Evolutionary conservation across 1,139 yeast genomes (phyloP), one percentile per base, ranked within the genome.

Genomic region (Hyphopichia fennica): DNA sequence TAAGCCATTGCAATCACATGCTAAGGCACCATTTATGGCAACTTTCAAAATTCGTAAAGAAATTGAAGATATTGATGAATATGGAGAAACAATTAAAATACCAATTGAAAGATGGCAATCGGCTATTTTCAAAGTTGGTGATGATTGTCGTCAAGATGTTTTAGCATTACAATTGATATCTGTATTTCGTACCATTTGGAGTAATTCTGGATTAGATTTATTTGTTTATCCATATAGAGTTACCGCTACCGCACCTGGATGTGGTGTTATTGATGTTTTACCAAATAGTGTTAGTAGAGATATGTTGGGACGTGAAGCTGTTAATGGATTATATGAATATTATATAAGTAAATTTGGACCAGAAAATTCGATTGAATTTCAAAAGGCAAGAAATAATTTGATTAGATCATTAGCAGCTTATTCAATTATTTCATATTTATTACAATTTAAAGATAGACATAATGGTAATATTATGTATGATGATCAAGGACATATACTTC

Each of bases 401-500:
- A 89, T 93, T 47, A 89, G 90, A 63, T 89, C 97, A 1, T 74
- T 93, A 51, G 99, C 99, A 0, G 98, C 96, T 1, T 95, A 95
- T 67, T 87, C 96, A 35, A 90, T 95, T 45, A 89, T 95, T 44
- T 87, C 98, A 1, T 95, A 87, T 56, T 68, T 95, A 52, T 75
- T 95, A 45, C 99, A 93, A 60, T 90, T 95, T 72, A 95, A 95
- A 64, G 99, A 95, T 67, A 81, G 99, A 60, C 99, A 95, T 66
- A 95, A 95, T 64, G 99, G 99, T 63, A 95, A 95, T 65, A 93
- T 95, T 53, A 93, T 95, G 99, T 93, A 93, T 62, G 99, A 93
- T 60, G 89, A 84, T 47, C 87, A 87, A 51, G 99, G 99, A 3
- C 97, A 93, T 60, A 81, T 95, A 45, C 71, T 95, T 47, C 99